phyloP scores from a whole-genome alignment of 768 basidiomycete genomes.

The Mycena sanguinolenta region DNA sequence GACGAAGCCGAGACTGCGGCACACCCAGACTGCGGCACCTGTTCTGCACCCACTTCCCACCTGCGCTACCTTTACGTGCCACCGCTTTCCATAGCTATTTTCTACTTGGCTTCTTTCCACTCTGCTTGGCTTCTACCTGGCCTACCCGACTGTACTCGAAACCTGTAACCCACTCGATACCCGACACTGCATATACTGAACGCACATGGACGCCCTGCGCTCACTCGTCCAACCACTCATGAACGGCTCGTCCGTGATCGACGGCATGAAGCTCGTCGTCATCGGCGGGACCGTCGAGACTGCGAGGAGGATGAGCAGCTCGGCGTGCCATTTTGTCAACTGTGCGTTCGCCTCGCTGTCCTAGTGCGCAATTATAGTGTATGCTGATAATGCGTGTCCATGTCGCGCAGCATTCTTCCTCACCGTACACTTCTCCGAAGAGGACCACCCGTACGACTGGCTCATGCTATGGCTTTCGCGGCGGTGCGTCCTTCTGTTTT shows the following conservation, averaged over 20 bases:
- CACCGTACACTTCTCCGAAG: constrained; percentile 91
- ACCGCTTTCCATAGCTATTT: no score
- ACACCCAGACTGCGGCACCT: no score
- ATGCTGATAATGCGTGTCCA: no score
- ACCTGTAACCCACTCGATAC: not conserved
- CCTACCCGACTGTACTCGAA: not conserved
- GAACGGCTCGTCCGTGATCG: constrained; percentile 84
- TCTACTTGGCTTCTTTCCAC: no score
- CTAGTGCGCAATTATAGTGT: not conserved
- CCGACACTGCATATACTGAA: not conserved
- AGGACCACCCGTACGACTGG: constrained; percentile 93
- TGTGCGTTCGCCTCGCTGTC: constrained; percentile 22
- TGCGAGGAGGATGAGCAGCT: constrained; percentile 83
- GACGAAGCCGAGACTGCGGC: no score
- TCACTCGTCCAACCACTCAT: constrained; percentile 86
- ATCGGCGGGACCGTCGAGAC: constrained; percentile 91
- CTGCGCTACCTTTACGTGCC: no score
- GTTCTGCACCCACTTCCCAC: no score
- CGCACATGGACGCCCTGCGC: constrained; percentile 81
- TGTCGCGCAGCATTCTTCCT: constrained; percentile 82
- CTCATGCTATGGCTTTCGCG: constrained; percentile 92
- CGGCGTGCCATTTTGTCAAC: constrained; percentile 82
- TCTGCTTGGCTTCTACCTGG: no score
- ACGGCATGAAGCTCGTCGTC: constrained; percentile 92
- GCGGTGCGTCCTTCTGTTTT: constrained; percentile 48